phyloP scores from a whole-genome alignment of 2,329 filamentous ascomycete genomes.

The Trichoderma sp. region DNA sequence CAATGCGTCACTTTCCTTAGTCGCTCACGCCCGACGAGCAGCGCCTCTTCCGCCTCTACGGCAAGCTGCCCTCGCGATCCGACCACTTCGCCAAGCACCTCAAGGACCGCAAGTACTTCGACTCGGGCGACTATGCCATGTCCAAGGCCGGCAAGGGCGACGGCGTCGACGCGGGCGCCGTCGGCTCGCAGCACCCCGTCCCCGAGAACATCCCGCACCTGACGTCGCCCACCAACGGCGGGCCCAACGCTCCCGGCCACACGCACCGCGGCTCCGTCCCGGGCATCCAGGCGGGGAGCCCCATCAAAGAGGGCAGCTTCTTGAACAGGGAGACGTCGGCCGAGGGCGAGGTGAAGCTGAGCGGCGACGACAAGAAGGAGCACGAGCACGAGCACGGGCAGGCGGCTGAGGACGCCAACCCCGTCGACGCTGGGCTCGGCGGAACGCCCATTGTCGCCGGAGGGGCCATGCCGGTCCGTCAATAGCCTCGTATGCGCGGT shows the following conservation, averaged over 20 bases:
- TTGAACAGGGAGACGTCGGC: conserved; percentile 79
- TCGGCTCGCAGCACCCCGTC: conserved; percentile 91
- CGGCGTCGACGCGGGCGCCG: conserved; percentile 87
- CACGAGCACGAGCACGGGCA: neutral
- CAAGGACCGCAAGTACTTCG: conserved; percentile 99
- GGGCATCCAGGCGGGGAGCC: conserved; percentile 68
- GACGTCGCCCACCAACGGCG: conserved; percentile 61
- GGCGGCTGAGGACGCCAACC: neutral
- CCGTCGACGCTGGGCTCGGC: conserved; percentile 18
- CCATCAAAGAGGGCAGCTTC: conserved; percentile 88
- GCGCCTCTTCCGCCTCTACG: conserved; percentile 93
- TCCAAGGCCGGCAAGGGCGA: conserved; percentile 97
- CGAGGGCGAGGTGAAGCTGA: conserved; percentile 48
- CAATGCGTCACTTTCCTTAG: conserved; percentile 52
- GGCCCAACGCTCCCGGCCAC: conserved; percentile 43
- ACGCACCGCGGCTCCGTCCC: conserved; percentile 47
- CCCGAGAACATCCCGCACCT: conserved; percentile 95
- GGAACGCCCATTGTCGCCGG: conserved; percentile 14
- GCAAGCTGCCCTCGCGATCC: conserved; percentile 94
- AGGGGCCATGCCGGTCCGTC: conserved; percentile 23
- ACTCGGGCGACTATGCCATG: conserved; percentile 94
- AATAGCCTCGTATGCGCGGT: neutral
- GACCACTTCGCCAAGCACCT: conserved; percentile 97
- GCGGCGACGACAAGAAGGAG: conserved; percentile 18
- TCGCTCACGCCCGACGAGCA: conserved; percentile 93